These are phyloP conservation scores for Kodamaea leandrae DNA, from an alignment of 805 yeast species.

Conservation along the genomic window DNA sequence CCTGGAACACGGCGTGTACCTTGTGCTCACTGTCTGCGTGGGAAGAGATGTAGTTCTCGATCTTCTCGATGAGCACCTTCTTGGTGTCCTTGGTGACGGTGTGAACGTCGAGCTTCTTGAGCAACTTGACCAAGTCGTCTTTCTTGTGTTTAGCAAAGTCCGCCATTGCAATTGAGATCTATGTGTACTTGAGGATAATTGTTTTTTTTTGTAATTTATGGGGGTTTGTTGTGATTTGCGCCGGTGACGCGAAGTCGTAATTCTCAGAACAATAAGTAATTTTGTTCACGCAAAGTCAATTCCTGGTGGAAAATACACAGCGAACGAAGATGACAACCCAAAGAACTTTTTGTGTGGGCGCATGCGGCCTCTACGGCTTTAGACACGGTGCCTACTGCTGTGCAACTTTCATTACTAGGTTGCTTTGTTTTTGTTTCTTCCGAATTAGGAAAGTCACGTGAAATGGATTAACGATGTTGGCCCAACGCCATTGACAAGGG, in stretches of 20 bases:
- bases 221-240: conserved; percentile 5
- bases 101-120: conserved; percentile 34
- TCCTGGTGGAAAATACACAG: not conserved
- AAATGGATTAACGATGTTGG: too few relatives aligned
- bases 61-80: conserved; percentile 38
- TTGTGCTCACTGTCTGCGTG: conserved; percentile 22
- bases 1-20: conserved; percentile 17
- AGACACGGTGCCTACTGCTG: not conserved
- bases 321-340: not conserved
- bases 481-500: too few relatives aligned
- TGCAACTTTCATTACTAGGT: not conserved
- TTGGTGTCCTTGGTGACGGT: conserved; percentile 41
- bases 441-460: conserved; percentile 1
- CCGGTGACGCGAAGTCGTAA: not conserved
- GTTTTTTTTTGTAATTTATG: conserved; percentile 3
- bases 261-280: not conserved
- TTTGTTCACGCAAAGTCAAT: not conserved
- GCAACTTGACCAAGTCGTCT: conserved; percentile 38
- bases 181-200: conserved; percentile 1
- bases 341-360: not conserved
- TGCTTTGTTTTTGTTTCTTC: conserved; percentile 1
- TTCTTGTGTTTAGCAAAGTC: conserved; percentile 28
- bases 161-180: conserved; percentile 23
- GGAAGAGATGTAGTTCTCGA: conserved; percentile 27
- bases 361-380: not conserved